These are phyloP conservation scores for Suillus hirtellus DNA, from an alignment of 768 basidiomycete genomes.

Conservation along the genomic window DNA sequence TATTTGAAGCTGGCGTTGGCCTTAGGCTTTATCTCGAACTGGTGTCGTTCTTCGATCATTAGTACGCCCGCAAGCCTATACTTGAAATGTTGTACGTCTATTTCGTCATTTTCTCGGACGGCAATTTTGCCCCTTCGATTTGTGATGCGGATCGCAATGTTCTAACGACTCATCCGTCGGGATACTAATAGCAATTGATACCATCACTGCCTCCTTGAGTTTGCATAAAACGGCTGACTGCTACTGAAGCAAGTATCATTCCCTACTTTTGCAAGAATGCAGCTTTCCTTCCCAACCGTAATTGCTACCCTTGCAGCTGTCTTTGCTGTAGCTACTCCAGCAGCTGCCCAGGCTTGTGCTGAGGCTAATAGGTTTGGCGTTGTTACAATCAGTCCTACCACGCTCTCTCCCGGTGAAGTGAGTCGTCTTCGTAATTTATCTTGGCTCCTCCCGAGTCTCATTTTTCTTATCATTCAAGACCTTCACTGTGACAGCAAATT, in stretches of 20 bases:
- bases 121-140: neutral
- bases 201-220: constrained; percentile 1
- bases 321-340: constrained; percentile 22
- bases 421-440: neutral
- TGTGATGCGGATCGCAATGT: neutral
- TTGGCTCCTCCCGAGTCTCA: constrained; percentile 9
- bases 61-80: neutral
- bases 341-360: constrained; percentile 23
- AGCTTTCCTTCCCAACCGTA: constrained; percentile 15
- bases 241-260: neutral
- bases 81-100: neutral
- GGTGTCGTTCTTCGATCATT: neutral
- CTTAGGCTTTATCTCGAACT: neutral
- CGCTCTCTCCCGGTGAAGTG: constrained; percentile 27
- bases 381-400: constrained; percentile 22
- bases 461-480: constrained; percentile 12
- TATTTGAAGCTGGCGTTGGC: too few relatives aligned
- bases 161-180: neutral
- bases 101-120: neutral
- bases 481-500: constrained; percentile 25
- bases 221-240: neutral
- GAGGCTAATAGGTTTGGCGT: constrained; percentile 25
- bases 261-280: constrained; percentile 16
- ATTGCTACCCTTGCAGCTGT: constrained; percentile 15
- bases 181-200: neutral